Evolutionary conservation across 805 yeast genomes (phyloP), one percentile per base, ranked within the genome.

Genomic region (Metahyphopichia silvanorum): DNA sequence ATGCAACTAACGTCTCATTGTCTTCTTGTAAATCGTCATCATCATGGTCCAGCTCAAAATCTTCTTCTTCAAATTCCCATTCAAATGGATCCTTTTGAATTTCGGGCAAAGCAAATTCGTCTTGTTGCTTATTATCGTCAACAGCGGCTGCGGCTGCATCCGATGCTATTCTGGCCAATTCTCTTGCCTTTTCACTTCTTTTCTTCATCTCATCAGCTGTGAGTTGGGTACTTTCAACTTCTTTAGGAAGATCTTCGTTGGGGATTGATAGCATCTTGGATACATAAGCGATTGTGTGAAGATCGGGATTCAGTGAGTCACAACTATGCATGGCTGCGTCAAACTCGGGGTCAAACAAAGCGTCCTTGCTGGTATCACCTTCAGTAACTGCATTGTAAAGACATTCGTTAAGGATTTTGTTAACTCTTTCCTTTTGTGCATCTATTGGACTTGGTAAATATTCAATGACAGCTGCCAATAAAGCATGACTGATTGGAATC

Each of bases 241-340:
- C 74, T 21, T 64, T 62, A 1, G 97, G 96, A 16, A 91, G 61
- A 35, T 88, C 96, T 13, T 69, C 74, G 35, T 79, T 82, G 1
- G 96, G 95, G 14, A 93, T 72, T 0, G 96, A 86, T 2, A 93
- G 56, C 65, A 91, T 85, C 49, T 93, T 93, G 1, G 97, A 87
- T 0, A 91, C 86, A 55, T 82, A 93, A 0, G 94, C 95, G 11
- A 66, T 33, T 1, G 71, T 64, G 32, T 54, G 48, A 75, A 69
- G 2, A 2, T 55, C 60, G 0, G 86, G 79, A 1, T 89, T 85
- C 1, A 64, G 47, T n/a, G 71, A 60, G 42, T 82, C 83, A 63
- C 98, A 91, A 0, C 55, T 44, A 17, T 67, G 49, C 78, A 93
- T 82, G 1, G 86, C 74, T 4, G 64, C 47, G 29, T 66, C 63